Evolutionary conservation across 2,329 filamentous ascomycete genomes (phyloP).

Genomic region (Tolypocladium capitatum): DNA sequence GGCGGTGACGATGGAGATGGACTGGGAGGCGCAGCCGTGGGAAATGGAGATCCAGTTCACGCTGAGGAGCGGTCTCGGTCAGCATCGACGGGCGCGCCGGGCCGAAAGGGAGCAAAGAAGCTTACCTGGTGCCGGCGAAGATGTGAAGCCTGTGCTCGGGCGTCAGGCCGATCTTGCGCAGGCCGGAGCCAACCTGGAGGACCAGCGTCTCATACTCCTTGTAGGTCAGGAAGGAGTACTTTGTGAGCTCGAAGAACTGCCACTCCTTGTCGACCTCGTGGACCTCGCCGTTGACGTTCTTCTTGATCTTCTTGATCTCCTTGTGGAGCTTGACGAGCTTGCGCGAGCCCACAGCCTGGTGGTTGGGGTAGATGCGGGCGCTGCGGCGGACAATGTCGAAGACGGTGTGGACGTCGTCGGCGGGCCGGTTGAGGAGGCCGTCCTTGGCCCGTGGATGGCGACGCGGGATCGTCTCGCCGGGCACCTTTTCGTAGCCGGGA

Average conservation of each 20-base stretch:
- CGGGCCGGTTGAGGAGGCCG: conserved; percentile 51
- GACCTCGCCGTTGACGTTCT: conserved; percentile 70
- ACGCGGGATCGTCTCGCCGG: conserved; percentile 75
- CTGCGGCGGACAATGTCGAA: conserved; percentile 66
- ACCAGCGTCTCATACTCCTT: conserved; percentile 62
- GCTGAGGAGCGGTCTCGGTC: conserved; percentile 25
- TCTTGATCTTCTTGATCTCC: conserved; percentile 82
- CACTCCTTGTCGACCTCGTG: conserved; percentile 79
- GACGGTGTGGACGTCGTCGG: conserved; percentile 59
- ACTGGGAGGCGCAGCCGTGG: conserved; percentile 67
- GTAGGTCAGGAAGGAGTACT: conserved; percentile 66
- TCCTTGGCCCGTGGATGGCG: conserved; percentile 61
- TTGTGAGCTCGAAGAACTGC: conserved; percentile 75
- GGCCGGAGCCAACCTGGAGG: conserved; percentile 55
- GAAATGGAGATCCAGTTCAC: conserved; percentile 75
- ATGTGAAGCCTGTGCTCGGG: conserved; percentile 61
- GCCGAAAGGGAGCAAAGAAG: conserved; percentile 2
- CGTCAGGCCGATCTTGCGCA: conserved; percentile 60
- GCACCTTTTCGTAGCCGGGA: conserved; percentile 51
- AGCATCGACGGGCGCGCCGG: not conserved
- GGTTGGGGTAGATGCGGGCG: conserved; percentile 47
- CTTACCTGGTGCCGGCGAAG: conserved; percentile 69
- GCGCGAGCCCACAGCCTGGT: conserved; percentile 56
- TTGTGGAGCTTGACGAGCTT: conserved; percentile 64
- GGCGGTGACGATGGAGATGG: conserved; percentile 81